These are phyloP conservation scores for Nemania abortiva DNA, from an alignment of 2,329 filamentous ascomycete species.

Conservation along the genomic window DNA sequence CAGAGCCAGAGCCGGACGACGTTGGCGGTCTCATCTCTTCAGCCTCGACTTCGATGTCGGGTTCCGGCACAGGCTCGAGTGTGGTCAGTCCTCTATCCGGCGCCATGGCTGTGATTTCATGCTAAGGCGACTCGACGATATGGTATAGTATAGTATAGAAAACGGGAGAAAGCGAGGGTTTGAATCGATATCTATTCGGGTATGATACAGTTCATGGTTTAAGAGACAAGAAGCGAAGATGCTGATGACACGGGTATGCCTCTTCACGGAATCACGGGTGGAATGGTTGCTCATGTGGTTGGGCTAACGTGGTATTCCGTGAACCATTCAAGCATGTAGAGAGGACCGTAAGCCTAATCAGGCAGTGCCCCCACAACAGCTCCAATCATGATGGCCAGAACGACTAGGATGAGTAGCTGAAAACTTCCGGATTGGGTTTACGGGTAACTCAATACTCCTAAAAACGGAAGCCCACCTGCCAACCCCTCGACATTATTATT, in stretches of 20 bases:
- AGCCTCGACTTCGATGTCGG: slow-evolving; percentile 21
- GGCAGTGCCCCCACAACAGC: not conserved
- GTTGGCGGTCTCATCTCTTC: slow-evolving; percentile 24
- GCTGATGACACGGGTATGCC: slow-evolving; percentile 2
- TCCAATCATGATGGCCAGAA: no score
- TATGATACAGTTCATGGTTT: slow-evolving; percentile 7
- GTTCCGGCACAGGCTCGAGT: slow-evolving; percentile 25
- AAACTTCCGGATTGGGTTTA: not conserved
- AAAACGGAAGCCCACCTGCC: not conserved
- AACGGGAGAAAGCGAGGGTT: not conserved
- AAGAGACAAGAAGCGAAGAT: not conserved
- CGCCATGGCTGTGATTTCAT: slow-evolving; percentile 39
- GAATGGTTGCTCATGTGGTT: slow-evolving; percentile 23
- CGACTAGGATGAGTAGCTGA: not conserved
- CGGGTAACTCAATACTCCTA: not conserved
- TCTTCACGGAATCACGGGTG: not conserved
- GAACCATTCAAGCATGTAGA: not conserved
- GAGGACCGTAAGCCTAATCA: not conserved
- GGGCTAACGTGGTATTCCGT: not conserved
- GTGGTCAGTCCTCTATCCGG: slow-evolving; percentile 46
- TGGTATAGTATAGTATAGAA: not conserved
- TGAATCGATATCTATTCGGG: not conserved
- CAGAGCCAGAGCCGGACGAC: slow-evolving; percentile 8
- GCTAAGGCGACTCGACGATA: not conserved
- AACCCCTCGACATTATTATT: slow-evolving; percentile 1